Percentiles rank a stretch among this genome's conserved stretches.
These are phyloP conservation scores for Cordyceps cicadae DNA, from an alignment of 2,329 filamentous ascomycete genomes.

Conservation along the genomic window DNA sequence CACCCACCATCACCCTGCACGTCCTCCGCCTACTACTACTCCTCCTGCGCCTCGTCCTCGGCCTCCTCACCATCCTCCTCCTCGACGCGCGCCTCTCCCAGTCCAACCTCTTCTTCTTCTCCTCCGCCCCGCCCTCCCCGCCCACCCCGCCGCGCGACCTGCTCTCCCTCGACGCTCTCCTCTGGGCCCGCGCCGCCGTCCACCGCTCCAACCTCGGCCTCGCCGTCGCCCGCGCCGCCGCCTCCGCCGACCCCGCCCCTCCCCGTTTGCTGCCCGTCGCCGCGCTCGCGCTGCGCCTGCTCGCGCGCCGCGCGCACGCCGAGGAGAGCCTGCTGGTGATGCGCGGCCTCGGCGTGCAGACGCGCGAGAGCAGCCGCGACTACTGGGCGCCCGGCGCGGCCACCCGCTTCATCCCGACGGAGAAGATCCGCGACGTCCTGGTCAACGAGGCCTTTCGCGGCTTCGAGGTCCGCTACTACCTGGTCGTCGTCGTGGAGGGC, in stretches of 20 bases:
- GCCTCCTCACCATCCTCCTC: constrained; percentile 35
- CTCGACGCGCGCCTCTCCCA: constrained; percentile 41
- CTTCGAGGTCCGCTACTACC: constrained; percentile 83
- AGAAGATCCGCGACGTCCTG: constrained; percentile 84
- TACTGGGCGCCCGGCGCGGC: constrained; percentile 44
- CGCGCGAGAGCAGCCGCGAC: constrained; percentile 53
- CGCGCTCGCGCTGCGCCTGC: constrained; percentile 31
- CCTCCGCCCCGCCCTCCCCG: constrained; percentile 7
- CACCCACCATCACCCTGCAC: constrained; percentile 38
- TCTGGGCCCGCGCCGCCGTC: constrained; percentile 20
- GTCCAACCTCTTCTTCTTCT: constrained; percentile 22
- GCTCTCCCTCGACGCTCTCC: constrained; percentile 18
- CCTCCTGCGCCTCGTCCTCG: constrained; percentile 35
- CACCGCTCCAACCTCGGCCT: constrained; percentile 25
- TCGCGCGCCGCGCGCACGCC: constrained; percentile 40
- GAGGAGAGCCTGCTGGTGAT: constrained; percentile 85
- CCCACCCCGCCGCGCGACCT: constrained; percentile 15
- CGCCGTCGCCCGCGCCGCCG: constrained; percentile 25
- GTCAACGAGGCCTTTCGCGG: constrained; percentile 92
- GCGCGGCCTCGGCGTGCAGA: constrained; percentile 84
- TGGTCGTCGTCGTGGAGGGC: constrained; percentile 82
- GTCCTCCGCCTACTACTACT: constrained; percentile 36
- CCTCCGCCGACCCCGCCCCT: constrained; percentile 29
- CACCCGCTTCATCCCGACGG: constrained; percentile 71
- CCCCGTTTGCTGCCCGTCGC: constrained; percentile 32